Percentiles rank a stretch among this genome's conserved stretches.
phyloP scores from a whole-genome alignment of 805 yeast genomes.

The Starmerella potacharoeniae region DNA sequence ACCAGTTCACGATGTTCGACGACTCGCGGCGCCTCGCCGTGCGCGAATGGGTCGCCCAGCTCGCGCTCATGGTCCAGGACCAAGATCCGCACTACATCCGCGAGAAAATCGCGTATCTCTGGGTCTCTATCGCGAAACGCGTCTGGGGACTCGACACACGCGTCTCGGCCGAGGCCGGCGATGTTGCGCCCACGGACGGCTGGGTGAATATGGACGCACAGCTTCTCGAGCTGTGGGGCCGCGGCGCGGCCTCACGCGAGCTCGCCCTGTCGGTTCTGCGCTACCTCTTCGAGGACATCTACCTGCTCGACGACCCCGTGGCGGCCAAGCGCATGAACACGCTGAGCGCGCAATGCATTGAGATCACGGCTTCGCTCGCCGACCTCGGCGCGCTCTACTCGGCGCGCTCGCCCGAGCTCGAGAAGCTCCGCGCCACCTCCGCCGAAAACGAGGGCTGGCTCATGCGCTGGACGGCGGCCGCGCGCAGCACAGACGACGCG shows the following conservation, averaged over 20 bases:
- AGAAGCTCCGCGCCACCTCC: slow-evolving; percentile 43
- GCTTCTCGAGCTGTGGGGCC: slow-evolving; percentile 64
- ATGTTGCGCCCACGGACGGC: slow-evolving; percentile 35
- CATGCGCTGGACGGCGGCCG: slow-evolving; percentile 45
- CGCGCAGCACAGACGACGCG: slow-evolving; percentile 20
- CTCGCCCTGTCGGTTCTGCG: slow-evolving; percentile 66
- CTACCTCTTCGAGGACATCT: slow-evolving; percentile 86
- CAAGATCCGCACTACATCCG: slow-evolving; percentile 79
- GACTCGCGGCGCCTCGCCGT: slow-evolving; percentile 52
- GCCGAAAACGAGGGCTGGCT: slow-evolving; percentile 75
- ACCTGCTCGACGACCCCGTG: slow-evolving; percentile 80
- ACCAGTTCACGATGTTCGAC: slow-evolving; percentile 44
- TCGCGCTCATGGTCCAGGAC: slow-evolving; percentile 47
- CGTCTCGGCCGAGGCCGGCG: slow-evolving; percentile 18
- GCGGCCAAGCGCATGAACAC: slow-evolving; percentile 71
- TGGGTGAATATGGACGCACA: slow-evolving; percentile 85
- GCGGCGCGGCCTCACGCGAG: slow-evolving; percentile 36
- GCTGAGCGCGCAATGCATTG: slow-evolving; percentile 71
- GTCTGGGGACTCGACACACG: slow-evolving; percentile 60
- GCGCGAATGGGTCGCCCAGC: slow-evolving; percentile 74
- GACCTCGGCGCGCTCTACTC: slow-evolving; percentile 55
- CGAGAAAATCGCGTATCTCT: slow-evolving; percentile 77
- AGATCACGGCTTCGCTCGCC: slow-evolving; percentile 62
- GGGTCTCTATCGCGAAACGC: slow-evolving; percentile 87
- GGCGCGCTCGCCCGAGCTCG: slow-evolving; percentile 46